Evolutionary conservation across 2,329 filamentous ascomycete species (phyloP), one percentile per base, ranked within the genome.

Genomic region (Escovopsis sp.): DNA sequence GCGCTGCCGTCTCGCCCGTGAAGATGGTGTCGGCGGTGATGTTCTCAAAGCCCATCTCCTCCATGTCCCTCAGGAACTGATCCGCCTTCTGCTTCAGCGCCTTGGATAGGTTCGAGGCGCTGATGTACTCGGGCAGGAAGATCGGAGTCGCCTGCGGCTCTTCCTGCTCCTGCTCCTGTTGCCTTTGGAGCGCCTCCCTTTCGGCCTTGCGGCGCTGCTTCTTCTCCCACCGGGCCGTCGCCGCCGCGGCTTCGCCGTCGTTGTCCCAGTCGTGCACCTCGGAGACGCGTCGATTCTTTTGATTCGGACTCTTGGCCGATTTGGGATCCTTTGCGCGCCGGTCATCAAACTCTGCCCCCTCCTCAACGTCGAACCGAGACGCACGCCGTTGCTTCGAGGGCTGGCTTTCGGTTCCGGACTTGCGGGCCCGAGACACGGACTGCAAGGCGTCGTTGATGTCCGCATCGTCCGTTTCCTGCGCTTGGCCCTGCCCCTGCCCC

Each of bases 121-220:
- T 90, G 56, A 98, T 92, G 47, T 85, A 93, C 50, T 94, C 84
- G 0, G 92, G 92, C 16, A 98, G 63, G 35, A 79, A 72, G 31
- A 98, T 81, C 1, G 58, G 60, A 2, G 67, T 69, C 2, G 70
- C 72, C 25, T 54, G 51, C 44, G 71, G 34, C 47, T 57, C 51
- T 34, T 53, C 53, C 40, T 57, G 54, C 51, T 57, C 54, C 40
- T 58, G 60, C 44, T 56, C 42, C 21, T 23, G n/a, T n/a, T n/a
- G n/a, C 28, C 54, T 50, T 39, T 58, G 61, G 35, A 49, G 51
- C 12, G 57, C 58, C 35, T 56, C 54, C 40, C 58, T 62, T 39
- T 65, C 60, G 5, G 55, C 58, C 41, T 63, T 65, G 28, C 53
- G 58, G 25, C 51, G 56, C 19, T 59, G 57, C 19, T 55, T 54